Percentiles rank a stretch among this genome's conserved stretches.
phyloP scores from a whole-genome alignment of 2,329 filamentous ascomycete species.

The Hymenoscyphus albidus region DNA sequence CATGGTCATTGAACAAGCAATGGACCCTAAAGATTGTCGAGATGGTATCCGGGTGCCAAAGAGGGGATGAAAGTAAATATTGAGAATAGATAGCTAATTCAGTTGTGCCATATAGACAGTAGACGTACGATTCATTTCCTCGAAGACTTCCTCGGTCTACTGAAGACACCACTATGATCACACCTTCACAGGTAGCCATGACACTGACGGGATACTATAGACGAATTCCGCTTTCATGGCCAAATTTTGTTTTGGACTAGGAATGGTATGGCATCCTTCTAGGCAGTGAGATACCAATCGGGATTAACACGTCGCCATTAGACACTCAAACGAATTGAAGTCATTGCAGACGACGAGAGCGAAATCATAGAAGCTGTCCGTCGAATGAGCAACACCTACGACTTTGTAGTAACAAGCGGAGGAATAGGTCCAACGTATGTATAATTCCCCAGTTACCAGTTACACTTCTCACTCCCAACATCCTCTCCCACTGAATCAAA shows the following conservation, averaged over 20 bases:
- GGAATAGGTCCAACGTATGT: slow-evolving; percentile 87
- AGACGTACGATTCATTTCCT: slow-evolving; percentile 31
- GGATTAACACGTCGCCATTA: slow-evolving; percentile 34
- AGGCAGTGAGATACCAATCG: slow-evolving; percentile 49
- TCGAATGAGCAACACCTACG: slow-evolving; percentile 85
- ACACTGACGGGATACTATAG: slow-evolving; percentile 37
- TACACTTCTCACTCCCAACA: not conserved
- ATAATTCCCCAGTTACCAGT: slow-evolving; percentile 17
- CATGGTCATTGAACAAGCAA: not conserved
- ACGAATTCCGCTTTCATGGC: slow-evolving; percentile 63
- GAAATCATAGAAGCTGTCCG: slow-evolving; percentile 82
- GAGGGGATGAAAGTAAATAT: not conserved
- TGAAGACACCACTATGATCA: too few relatives aligned
- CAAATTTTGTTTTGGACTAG: slow-evolving; percentile 60
- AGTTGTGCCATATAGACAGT: slow-evolving; percentile 32
- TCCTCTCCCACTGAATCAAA: not conserved
- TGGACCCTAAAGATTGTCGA: not conserved
- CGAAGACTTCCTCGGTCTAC: not conserved
- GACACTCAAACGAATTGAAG: slow-evolving; percentile 81
- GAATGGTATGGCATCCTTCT: slow-evolving; percentile 50
- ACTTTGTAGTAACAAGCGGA: slow-evolving; percentile 92
- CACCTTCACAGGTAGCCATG: not conserved
- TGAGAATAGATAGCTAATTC: slow-evolving; percentile 31
- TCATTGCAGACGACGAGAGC: slow-evolving; percentile 85
- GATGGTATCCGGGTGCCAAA: not conserved